phyloP scores from a whole-genome alignment of 2,329 filamentous ascomycete species.

The Paraphoma chrysanthemicola region DNA sequence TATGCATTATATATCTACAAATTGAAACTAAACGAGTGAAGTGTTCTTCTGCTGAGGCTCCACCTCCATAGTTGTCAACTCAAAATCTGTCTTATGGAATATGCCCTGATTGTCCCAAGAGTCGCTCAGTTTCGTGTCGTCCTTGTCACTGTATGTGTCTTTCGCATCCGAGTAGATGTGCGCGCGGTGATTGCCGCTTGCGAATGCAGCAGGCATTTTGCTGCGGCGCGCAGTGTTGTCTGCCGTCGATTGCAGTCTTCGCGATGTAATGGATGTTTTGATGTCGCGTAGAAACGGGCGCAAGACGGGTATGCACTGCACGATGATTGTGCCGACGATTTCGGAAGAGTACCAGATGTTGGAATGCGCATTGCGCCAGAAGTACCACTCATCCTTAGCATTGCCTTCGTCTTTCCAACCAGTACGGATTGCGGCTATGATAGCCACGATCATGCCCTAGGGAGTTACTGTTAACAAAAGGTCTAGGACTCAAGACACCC shows the following conservation, averaged over 20 bases:
- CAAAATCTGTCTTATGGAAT: conserved; percentile 33
- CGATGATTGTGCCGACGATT: conserved; percentile 62
- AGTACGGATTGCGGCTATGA: conserved; percentile 57
- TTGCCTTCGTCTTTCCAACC: conserved; percentile 60
- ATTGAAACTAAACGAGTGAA: conserved; percentile 5
- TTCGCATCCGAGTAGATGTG: conserved; percentile 29
- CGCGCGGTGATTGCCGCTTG: conserved; percentile 22
- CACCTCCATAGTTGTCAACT: conserved; percentile 27
- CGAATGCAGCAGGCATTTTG: conserved; percentile 11
- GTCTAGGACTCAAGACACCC: no score
- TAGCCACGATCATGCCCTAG: conserved; percentile 56
- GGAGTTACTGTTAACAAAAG: not conserved
- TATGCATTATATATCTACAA: not conserved
- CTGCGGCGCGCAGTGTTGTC: conserved; percentile 17
- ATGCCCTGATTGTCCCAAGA: conserved; percentile 35
- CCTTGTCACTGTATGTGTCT: conserved; percentile 17
- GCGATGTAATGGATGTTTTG: conserved; percentile 48
- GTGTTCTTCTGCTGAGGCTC: conserved; percentile 6
- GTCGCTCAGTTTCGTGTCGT: conserved; percentile 15
- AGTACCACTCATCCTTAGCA: conserved; percentile 54
- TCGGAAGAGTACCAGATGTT: conserved; percentile 61
- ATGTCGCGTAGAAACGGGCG: conserved; percentile 57
- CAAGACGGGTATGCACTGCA: conserved; percentile 61
- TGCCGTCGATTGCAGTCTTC: conserved; percentile 29
- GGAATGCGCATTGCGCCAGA: conserved; percentile 57